Percentiles rank a stretch among this genome's conserved stretches.
These are phyloP conservation scores for Crotalaria pallida DNA, from an alignment of 306 rosid species.

Conservation along the genomic window DNA sequence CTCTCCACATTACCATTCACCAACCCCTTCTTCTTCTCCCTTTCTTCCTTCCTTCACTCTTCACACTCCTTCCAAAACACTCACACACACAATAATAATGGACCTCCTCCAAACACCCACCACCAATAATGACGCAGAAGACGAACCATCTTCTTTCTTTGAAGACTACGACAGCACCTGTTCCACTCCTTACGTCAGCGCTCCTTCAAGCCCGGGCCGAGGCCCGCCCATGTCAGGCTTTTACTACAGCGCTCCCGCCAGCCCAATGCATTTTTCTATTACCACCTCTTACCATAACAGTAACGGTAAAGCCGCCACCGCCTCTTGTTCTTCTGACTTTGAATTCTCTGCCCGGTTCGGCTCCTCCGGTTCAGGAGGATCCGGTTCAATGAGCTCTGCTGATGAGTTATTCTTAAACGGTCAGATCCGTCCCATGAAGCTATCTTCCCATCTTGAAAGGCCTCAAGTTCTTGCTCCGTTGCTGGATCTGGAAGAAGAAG, in stretches of 20 bases:
- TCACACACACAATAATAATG: not conserved
- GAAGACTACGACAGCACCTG: constrained; percentile 79
- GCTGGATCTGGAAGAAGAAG: constrained; percentile 65
- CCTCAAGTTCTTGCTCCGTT: constrained; percentile 76
- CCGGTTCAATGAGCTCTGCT: constrained; percentile 86
- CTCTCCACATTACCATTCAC: too few relatives aligned
- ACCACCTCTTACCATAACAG: constrained; percentile 19
- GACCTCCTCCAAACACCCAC: not conserved
- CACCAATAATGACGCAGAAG: constrained; percentile 30
- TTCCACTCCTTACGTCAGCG: constrained; percentile 93
- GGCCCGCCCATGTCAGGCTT: constrained; percentile 50
- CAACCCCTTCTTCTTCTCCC: too few relatives aligned
- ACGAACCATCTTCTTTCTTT: not conserved
- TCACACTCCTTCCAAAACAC: too few relatives aligned
- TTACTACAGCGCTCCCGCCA: constrained; percentile 91
- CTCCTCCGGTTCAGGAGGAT: constrained; percentile 21
- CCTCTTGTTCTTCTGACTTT: constrained; percentile 52
- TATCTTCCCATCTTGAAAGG: constrained; percentile 63
- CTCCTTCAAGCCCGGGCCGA: constrained; percentile 92
- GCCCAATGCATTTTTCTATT: constrained; percentile 81
- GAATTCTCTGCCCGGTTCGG: constrained; percentile 83
- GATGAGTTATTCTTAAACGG: constrained; percentile 92
- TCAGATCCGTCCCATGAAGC: constrained; percentile 95
- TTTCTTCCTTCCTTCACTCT: too few relatives aligned
- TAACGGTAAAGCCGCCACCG: not conserved